These are phyloP conservation scores for Rhododendron griersonianum DNA, from an alignment of 148 eudicot species.

Conservation along the genomic window DNA sequence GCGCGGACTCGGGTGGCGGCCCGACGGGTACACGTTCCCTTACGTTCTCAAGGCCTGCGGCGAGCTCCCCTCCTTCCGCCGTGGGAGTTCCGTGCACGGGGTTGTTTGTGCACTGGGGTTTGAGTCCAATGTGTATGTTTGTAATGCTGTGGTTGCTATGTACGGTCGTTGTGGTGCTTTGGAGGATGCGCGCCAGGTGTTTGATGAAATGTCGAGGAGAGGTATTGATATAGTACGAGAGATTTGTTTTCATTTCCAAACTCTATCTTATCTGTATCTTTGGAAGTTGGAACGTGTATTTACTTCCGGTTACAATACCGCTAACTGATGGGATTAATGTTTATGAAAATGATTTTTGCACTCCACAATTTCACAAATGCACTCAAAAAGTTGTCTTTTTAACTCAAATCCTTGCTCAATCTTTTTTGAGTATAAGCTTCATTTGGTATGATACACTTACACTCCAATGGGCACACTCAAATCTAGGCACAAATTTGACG, in stretches of 20 bases:
- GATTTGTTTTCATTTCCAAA: neutral
- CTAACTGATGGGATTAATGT: neutral
- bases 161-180: slow-evolving; percentile 47
- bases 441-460: neutral
- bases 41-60: slow-evolving; percentile 61
- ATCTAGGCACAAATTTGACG: too few relatives aligned
- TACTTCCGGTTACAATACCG: neutral
- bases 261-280: neutral
- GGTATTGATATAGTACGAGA: neutral
- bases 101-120: slow-evolving; percentile 33
- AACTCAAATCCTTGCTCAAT: neutral
- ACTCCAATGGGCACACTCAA: neutral
- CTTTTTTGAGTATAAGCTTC: neutral
- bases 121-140: slow-evolving; percentile 49
- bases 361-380: neutral
- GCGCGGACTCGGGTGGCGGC: slow-evolving; percentile 36
- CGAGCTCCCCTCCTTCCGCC: slow-evolving; percentile 19
- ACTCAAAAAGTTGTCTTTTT: neutral
- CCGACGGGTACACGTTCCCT: slow-evolving; percentile 67
- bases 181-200: slow-evolving; percentile 41
- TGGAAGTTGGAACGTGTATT: neutral
- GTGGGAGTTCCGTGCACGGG: slow-evolving; percentile 42
- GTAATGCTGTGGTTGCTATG: slow-evolving; percentile 55
- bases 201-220: slow-evolving; percentile 46
- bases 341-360: neutral